Percentiles rank a stretch among this genome's conserved stretches.
Evolutionary conservation across 2,329 filamentous ascomycete genomes (phyloP).

Genomic region (Phialophora chinensis): DNA sequence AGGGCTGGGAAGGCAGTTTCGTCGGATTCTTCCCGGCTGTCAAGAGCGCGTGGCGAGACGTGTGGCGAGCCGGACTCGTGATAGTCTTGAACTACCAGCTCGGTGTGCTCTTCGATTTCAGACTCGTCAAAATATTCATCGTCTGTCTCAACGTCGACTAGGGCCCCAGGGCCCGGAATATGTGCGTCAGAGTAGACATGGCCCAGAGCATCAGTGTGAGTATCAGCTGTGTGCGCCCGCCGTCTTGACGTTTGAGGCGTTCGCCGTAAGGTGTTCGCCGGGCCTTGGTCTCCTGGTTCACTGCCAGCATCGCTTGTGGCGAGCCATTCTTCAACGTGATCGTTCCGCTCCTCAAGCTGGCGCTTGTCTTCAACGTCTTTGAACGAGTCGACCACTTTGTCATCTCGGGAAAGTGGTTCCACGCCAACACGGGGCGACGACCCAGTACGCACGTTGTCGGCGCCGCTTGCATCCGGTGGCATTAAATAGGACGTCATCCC

Average conservation of each 20-base stretch:
- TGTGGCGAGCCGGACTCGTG: constrained; percentile 41
- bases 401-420: constrained; percentile 55
- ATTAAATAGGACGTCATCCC: constrained; percentile 31
- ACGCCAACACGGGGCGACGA: constrained; percentile 47
- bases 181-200: constrained; percentile 45
- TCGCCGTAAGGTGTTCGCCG: constrained; percentile 23
- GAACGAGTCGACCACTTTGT: constrained; percentile 54
- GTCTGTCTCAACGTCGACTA: constrained; percentile 52
- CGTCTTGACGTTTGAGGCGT: constrained; percentile 23
- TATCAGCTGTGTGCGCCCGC: constrained; percentile 47
- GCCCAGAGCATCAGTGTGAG: constrained; percentile 44
- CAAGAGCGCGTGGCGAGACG: constrained; percentile 37
- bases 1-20: constrained; percentile 38
- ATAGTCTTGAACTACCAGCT: constrained; percentile 36
- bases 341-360: constrained; percentile 57
- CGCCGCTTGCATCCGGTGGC: constrained; percentile 29
- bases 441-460: constrained; percentile 8
- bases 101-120: constrained; percentile 20
- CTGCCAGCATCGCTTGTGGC: constrained; percentile 55
- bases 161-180: constrained; percentile 60
- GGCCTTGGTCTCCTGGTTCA: constrained; percentile 44
- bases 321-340: constrained; percentile 61
- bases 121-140: constrained; percentile 44
- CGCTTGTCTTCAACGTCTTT: constrained; percentile 58
- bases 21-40: constrained; percentile 32